Evolutionary conservation across 2,329 filamentous ascomycete species (phyloP).

Genomic region (Colletotrichum costaricense): DNA sequence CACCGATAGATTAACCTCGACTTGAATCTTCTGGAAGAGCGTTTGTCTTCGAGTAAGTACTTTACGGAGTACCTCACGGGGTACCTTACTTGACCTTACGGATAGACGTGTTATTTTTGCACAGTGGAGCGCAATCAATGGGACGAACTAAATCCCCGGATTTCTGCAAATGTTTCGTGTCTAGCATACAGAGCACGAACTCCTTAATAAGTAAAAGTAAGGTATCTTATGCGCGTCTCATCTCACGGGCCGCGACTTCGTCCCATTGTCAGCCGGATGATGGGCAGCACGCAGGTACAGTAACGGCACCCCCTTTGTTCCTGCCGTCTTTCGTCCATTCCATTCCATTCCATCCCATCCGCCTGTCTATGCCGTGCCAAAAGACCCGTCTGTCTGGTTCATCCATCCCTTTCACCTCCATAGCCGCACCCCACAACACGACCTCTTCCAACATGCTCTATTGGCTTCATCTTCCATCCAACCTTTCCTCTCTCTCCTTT

Average conservation of each 20-base stretch:
- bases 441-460: neutral
- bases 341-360: neutral
- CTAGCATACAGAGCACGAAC: neutral
- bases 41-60: neutral
- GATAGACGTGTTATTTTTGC: neutral
- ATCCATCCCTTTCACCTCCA: conserved; percentile 18
- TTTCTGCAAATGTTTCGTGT: neutral
- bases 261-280: conserved; percentile 28
- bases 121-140: conserved; percentile 12
- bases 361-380: neutral
- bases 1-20: neutral
- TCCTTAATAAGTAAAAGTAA: neutral
- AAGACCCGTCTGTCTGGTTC: conserved; percentile 15
- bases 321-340: neutral
- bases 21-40: neutral
- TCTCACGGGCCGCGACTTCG: neutral
- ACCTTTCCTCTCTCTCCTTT: neutral
- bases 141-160: conserved; percentile 23
- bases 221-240: neutral
- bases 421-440: conserved; percentile 12
- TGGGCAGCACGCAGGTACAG: neutral
- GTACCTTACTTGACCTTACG: no score
- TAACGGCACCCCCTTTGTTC: conserved; percentile 11
- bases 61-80: neutral
- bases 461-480: conserved; percentile 6